These are phyloP conservation scores for Clonostachys rhizophaga DNA, from an alignment of 2,329 filamentous ascomycete genomes.

Conservation along the genomic window DNA sequence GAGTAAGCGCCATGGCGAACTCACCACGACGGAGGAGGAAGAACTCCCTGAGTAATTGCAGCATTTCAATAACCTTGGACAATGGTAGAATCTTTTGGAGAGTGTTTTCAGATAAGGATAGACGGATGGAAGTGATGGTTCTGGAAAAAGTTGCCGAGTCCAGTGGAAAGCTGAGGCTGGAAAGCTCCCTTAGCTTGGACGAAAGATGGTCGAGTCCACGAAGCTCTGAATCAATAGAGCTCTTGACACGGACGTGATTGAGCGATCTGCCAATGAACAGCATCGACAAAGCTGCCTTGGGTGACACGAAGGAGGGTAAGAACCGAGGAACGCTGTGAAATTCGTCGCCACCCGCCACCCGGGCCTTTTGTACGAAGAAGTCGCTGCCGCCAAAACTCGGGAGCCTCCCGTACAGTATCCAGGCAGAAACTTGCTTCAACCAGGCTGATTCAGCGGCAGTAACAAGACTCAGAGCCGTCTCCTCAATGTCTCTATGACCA, in stretches of 20 bases:
- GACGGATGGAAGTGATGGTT: slow-evolving; percentile 70
- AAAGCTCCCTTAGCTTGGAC: slow-evolving; percentile 65
- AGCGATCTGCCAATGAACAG: slow-evolving; percentile 87
- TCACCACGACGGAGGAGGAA: slow-evolving; percentile 85
- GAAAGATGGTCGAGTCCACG: slow-evolving; percentile 58
- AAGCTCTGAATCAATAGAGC: slow-evolving; percentile 34
- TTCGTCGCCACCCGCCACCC: slow-evolving; percentile 27
- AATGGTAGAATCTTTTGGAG: slow-evolving; percentile 79
- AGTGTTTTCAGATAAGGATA: slow-evolving; percentile 78
- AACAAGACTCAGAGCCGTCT: slow-evolving; percentile 68
- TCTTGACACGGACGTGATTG: slow-evolving; percentile 69
- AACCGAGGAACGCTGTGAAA: slow-evolving; percentile 56
- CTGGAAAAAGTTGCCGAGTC: slow-evolving; percentile 64
- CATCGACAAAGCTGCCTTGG: slow-evolving; percentile 73
- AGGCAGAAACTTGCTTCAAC: slow-evolving; percentile 85
- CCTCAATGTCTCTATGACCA: slow-evolving; percentile 82
- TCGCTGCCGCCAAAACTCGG: slow-evolving; percentile 75
- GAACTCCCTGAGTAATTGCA: slow-evolving; percentile 78
- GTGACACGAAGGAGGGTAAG: slow-evolving; percentile 75
- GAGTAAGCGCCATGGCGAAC: slow-evolving; percentile 82
- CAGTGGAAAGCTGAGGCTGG: slow-evolving; percentile 68
- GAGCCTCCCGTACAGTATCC: slow-evolving; percentile 84
- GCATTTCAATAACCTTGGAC: slow-evolving; percentile 68
- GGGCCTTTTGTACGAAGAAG: slow-evolving; percentile 66
- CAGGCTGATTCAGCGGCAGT: slow-evolving; percentile 81